Conservation (phyloP, 805 yeast genomes). For the Cyberlindnera subsufficiens region DNA sequence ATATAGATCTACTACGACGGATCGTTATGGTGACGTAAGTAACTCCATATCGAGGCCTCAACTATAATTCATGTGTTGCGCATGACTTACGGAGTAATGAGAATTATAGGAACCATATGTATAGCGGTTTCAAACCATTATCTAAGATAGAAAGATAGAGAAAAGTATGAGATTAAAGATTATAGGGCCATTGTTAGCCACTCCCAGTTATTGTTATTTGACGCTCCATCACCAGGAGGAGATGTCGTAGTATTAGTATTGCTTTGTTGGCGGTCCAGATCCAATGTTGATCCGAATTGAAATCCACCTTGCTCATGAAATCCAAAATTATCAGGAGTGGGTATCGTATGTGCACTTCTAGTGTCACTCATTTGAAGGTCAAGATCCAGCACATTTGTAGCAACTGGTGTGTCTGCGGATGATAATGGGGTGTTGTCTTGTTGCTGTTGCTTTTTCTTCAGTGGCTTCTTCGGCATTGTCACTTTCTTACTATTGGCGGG, state of each 20-base stretch:
- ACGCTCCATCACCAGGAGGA: slow-evolving; percentile 8
- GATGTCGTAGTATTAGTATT: background rate
- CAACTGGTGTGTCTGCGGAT: background rate
- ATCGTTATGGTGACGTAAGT: too few species aligned
- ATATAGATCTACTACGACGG: too few species aligned
- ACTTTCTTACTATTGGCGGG: slow-evolving; percentile 3
- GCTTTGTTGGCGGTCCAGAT: slow-evolving; percentile 5
- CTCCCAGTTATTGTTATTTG: slow-evolving; percentile 25
- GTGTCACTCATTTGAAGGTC: background rate
- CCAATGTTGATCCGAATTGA: slow-evolving; percentile 11
- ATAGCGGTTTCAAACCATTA: too few species aligned
- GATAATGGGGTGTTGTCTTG: background rate
- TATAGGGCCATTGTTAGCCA: slow-evolving; percentile 24
- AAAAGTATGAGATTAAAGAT: background rate
- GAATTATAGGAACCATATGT: too few species aligned
- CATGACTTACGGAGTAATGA: too few species aligned
- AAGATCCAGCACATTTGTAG: background rate
- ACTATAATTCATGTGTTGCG: too few species aligned
- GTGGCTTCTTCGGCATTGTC: slow-evolving; percentile 3
- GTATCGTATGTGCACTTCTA: background rate
- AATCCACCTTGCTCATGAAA: slow-evolving; percentile 8
- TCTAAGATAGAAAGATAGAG: too few species aligned
- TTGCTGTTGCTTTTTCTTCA: background rate
- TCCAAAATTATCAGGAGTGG: slow-evolving; percentile 4
- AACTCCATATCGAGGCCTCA: too few species aligned